These are phyloP conservation scores for Calocybe indica DNA, from an alignment of 768 basidiomycete species.

Conservation along the genomic window DNA sequence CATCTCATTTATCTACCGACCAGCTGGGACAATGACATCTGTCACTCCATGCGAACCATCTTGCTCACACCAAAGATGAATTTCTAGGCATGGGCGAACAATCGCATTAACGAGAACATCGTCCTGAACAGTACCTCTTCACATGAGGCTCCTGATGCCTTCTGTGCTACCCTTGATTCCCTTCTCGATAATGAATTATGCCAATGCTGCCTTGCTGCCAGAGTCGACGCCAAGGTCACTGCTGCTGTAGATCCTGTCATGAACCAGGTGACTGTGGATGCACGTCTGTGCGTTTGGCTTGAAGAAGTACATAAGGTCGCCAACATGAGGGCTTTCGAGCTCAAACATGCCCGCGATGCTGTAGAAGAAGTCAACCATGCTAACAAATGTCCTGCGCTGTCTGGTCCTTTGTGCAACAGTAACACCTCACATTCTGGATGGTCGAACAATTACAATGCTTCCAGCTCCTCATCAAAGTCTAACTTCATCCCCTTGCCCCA, in stretches of 20 bases:
- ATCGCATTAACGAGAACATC: conserved; percentile 9
- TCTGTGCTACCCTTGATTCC: too few species aligned
- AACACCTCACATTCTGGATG: too few species aligned
- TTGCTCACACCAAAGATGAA: not conserved
- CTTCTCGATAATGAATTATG: too few species aligned
- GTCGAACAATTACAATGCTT: not conserved
- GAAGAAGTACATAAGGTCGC: conserved; percentile 1
- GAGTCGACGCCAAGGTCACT: too few species aligned
- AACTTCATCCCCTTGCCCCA: not conserved
- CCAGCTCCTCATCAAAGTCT: not conserved
- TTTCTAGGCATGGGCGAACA: conserved; percentile 11
- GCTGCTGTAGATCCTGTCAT: conserved; percentile 2
- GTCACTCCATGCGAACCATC: not conserved
- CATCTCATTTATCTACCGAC: not conserved
- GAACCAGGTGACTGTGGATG: conserved; percentile 12
- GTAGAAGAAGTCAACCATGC: not conserved
- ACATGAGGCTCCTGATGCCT: too few species aligned
- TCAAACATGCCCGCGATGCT: not conserved
- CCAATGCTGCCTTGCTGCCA: too few species aligned
- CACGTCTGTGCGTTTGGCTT: conserved; percentile 6
- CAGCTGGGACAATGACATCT: not conserved
- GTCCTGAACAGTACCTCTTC: too few species aligned
- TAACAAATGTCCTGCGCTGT: not conserved
- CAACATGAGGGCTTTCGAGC: not conserved
- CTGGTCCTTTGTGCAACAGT: conserved; percentile 22